These are phyloP conservation scores for Ceratocystis cubensis DNA, from an alignment of 2,329 filamentous ascomycete genomes.

Conservation along the genomic window DNA sequence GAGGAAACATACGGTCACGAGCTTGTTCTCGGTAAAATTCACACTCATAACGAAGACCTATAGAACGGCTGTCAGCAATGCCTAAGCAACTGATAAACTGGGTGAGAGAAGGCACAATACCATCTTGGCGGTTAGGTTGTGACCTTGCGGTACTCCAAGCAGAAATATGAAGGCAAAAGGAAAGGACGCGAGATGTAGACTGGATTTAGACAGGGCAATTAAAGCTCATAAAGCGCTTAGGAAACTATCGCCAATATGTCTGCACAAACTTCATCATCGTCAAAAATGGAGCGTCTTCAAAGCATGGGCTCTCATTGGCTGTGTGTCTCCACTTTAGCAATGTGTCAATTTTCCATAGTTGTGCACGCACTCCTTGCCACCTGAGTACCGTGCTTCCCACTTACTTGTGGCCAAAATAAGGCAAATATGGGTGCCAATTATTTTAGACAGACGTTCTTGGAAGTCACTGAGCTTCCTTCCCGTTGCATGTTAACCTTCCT, in stretches of 20 bases:
- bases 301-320: constrained; percentile 8
- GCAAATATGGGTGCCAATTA: not conserved
- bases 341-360: not conserved
- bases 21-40: constrained; percentile 70
- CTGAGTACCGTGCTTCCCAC: not conserved
- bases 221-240: not conserved
- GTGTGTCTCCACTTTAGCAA: not conserved
- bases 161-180: not conserved
- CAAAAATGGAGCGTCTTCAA: not conserved
- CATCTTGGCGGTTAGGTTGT: constrained; percentile 15
- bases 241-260: not conserved
- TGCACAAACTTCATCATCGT: constrained; percentile 11
- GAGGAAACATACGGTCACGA: constrained; percentile 57
- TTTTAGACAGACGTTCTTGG: not conserved
- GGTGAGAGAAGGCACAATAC: not conserved
- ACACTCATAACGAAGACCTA: constrained; percentile 76
- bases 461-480: not conserved
- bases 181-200: not conserved
- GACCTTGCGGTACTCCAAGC: constrained; percentile 10
- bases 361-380: constrained; percentile 1
- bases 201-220: not conserved
- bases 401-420: no score
- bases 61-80: constrained; percentile 4
- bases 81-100: not conserved
- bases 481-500: not conserved